Evolutionary conservation across 805 yeast species (phyloP), one percentile per base, ranked within the genome.

Genomic region (Scheffersomyces ergatensis): DNA sequence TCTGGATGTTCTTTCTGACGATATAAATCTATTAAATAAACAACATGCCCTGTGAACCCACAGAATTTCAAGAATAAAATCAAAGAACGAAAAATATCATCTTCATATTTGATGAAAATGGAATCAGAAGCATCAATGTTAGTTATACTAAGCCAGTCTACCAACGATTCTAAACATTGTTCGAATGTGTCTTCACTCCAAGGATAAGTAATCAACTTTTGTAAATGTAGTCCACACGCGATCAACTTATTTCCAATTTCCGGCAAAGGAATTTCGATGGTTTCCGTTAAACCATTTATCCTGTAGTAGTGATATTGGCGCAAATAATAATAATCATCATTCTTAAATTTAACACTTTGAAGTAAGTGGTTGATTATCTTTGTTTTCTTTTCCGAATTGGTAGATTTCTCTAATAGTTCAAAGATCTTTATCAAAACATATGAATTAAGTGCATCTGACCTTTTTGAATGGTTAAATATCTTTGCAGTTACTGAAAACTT

Each of bases 51-150:
- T 35, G 34, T 55, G 41, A 34, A 60, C 46, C 39, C 63, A 51
- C 48, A 63, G 48, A 42, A 59, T 52, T 36, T 50, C 30, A 72
- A 50, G 31, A 51, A 57, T 5, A 43, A 40, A 3, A 58, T 24
- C 0, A 62, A 35, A 16, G 46, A 44, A 13, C 38, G 34, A 16
- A 68, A 34, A 13, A 74, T 57, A 4, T 57, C 57, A 18, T 47
- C 36, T 39, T 72, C 77, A 44, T 56, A 32, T 13, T 36, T 17
- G 14, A 23, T 37, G n/a, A 21, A 21, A 21, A 21, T 21, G 9
- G 33, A 29, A 5, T 40, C 40, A 12, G 40, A 19, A 18, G 30
- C 24, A n/a, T 37, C 29, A n/a, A n/a, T n/a, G 26, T 37, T 37
- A 21, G 23, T 14, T 11, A 5, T 11, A 25, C 13, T 14, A 25